A percentile compares a stretch with the other conserved stretches of the same genome.
phyloP scores from a whole-genome alignment of 352 stramenopile genomes.

The Elongisporangium prolatum region DNA sequence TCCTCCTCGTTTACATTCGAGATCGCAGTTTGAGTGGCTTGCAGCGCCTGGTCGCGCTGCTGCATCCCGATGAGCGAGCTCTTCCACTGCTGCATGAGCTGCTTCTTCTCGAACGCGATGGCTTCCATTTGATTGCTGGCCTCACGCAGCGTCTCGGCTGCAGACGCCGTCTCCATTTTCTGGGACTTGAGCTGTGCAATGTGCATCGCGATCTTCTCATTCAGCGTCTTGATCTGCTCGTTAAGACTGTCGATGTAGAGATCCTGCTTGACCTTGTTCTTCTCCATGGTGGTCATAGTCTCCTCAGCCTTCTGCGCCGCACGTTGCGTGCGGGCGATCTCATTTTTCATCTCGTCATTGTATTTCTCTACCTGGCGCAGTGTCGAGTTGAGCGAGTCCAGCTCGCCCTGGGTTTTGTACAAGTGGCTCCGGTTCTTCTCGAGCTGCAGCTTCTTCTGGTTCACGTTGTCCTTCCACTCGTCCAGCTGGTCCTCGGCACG shows the following conservation, averaged over 20 bases:
- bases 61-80: slow-evolving; percentile 89
- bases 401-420: slow-evolving; percentile 81
- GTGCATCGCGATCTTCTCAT: slow-evolving; percentile 83
- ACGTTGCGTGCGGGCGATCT: slow-evolving; percentile 90
- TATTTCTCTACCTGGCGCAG: slow-evolving; percentile 90
- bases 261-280: slow-evolving; percentile 92
- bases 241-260: slow-evolving; percentile 92
- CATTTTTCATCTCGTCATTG: slow-evolving; percentile 93
- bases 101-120: slow-evolving; percentile 94
- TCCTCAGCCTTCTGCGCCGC: slow-evolving; percentile 93
- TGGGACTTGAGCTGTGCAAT: slow-evolving; percentile 83
- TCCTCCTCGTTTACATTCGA: slow-evolving; percentile 79
- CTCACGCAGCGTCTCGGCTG: slow-evolving; percentile 85
- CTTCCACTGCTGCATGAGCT: slow-evolving; percentile 95
- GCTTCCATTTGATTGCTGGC: slow-evolving; percentile 88
- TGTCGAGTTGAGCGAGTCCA: slow-evolving; percentile 84
- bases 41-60: slow-evolving; percentile 89
- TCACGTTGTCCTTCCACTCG: slow-evolving; percentile 54
- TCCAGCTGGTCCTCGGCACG: slow-evolving; percentile 67
- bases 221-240: slow-evolving; percentile 84
- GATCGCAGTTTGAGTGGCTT: slow-evolving; percentile 85
- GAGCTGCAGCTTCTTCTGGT: slow-evolving; percentile 60
- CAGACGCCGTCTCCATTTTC: slow-evolving; percentile 78
- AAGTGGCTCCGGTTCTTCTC: slow-evolving; percentile 60
- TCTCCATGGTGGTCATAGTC: slow-evolving; percentile 90